Base-by-base conservation (phyloP, 2,329 filamentous ascomycete genomes). In the Setomelanomma holmii region DNA sequence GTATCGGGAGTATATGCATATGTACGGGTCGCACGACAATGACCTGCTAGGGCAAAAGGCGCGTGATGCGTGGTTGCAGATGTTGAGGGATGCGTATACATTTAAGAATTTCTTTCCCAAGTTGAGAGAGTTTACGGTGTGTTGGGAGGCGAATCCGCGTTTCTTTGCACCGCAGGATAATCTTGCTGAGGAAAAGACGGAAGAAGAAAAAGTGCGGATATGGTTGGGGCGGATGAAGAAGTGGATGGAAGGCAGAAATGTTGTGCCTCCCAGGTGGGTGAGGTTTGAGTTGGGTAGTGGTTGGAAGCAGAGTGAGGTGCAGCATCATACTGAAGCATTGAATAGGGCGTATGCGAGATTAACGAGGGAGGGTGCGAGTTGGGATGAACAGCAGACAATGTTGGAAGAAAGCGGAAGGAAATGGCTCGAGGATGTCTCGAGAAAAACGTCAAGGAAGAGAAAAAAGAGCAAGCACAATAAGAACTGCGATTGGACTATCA, bases 391-490 rank as follows among this genome's bases (percentile, higher is more conserved):
- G n/a, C 36, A 34, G 33, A 14, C 40, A 17, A 53, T 61, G 30
- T 33, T 63, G 16, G 55, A 63, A 42, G 52, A 60, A 19, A 47
- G 48, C 41, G 55, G 60, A 36, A 54, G 40, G 47, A 56, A 33
- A 47, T 58, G 46, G 53, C 10, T 53, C 30, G 52, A 57, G 27
- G 50, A 55, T 27, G 30, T 34, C 21, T 52, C 23, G 38, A 19
- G 30, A 10, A 50, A 43, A 8, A 22, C 17, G 4, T 7, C 4
- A 30, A 24, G 33, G 45, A 56, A 49, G 40, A 50, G 50, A 19
- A 53, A 40, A 24, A 16, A 36, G 12, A 19, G 35, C 16, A 23
- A 10, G 14, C 6, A 27, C 12, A 27, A 27, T 6, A 27, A 27
- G 24, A 6, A 27, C 6, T 12, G 24, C 24, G 12, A 12, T 12